Base-by-base conservation (phyloP, 768 basidiomycete genomes). In the Boletus sp. region DNA sequence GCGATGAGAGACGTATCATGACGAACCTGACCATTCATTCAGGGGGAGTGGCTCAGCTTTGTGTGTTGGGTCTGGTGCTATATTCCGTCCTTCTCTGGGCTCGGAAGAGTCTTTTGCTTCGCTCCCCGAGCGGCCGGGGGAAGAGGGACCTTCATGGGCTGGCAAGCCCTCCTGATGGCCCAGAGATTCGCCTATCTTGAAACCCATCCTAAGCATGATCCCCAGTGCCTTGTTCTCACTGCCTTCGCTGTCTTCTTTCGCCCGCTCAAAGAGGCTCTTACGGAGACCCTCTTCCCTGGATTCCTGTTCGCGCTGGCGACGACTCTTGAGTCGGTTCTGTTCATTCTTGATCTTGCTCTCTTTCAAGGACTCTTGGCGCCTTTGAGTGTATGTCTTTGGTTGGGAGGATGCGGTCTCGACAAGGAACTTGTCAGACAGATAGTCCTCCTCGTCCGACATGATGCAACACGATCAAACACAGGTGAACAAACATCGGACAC, bases 141-240 rank as follows among this genome's bases (percentile, higher is more conserved):
- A 25, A 35, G 53, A 19, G 30, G 41, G 9, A 39, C 2, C 48
- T 29, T 55, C 52, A 7, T 23, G 42, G 44, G 51, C 37, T 25
- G 53, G 56, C 50, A 47, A 49, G 52, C 50, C 53, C 14, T 60
- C 63, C 23, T 65, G 49, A 64, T 72, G 77, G 17, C 91, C 90
- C 29, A 93, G 77, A 14, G 88, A 77, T 68, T 92, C 83, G 15
- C 92, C 92, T 3, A 88, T 84, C 72, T 87, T 87, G 75, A 90
- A 94, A 1, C 92, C 92, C 92, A 93, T 93, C 74, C 89, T 93
- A 80, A 88, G 83, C 92, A 94, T 94, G 76, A 94, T 93, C 15
- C 82, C 79, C 50, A 93, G 74, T 8, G 91, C 92, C 68, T 92
- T 93, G 74, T 82, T 92, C 40, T 79, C 77, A 15, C 60, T 64